Conservation (phyloP, 176 grass and related monocot species). For the Aechmea fasciata region DNA sequence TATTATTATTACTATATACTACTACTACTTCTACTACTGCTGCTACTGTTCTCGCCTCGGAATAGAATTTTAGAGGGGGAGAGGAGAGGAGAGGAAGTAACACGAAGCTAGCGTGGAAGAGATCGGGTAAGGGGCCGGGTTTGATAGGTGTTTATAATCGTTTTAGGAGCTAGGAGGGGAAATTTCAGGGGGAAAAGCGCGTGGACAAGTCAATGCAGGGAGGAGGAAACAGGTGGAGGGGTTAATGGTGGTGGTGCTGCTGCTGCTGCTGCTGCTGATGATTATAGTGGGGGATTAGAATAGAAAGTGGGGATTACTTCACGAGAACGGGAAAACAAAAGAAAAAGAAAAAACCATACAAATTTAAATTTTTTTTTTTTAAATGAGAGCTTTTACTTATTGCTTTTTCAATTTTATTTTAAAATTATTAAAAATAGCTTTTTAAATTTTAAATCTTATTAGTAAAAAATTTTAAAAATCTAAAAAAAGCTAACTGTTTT, state of each 20-base stretch:
- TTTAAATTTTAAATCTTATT: no score
- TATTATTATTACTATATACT: background rate
- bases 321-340: background rate
- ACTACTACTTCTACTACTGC: background rate
- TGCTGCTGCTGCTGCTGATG: background rate
- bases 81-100: no score
- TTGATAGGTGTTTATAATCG: background rate
- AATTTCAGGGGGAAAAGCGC: constrained; percentile 12
- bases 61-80: no score
- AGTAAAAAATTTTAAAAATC: no score
- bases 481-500: no score
- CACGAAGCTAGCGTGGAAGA: background rate
- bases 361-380: no score
- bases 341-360: no score
- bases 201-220: constrained; percentile 3
- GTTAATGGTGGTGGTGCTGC: background rate
- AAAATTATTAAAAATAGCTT: no score
- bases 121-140: background rate
- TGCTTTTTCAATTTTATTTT: no score
- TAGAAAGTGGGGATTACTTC: background rate
- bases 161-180: background rate
- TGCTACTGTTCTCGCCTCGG: no score
- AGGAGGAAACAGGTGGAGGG: background rate
- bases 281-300: background rate
- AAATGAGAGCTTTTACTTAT: no score